Base-by-base conservation (phyloP, 352 stramenopile genomes). In the Globisporangium acanthophoron region DNA sequence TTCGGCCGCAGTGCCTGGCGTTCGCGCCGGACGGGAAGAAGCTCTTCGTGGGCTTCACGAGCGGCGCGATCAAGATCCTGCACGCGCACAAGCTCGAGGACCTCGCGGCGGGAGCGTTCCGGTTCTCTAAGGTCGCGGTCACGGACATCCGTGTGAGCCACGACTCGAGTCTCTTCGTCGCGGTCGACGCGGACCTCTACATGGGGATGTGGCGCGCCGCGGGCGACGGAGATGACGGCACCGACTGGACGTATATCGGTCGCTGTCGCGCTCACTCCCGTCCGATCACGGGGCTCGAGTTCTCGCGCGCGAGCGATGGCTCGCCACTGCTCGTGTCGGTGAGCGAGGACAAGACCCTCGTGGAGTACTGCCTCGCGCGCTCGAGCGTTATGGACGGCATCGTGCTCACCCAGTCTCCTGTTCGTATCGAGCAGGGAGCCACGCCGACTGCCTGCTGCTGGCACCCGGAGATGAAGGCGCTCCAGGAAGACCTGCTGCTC, bases 391-490 rank as follows among this genome's bases (percentile, higher is more conserved):
- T 92, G 44, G 87, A 91, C 62, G 93, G 92, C 41, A 78, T 98
- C 16, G 73, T 93, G 16, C 70, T 97, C 18, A 82, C 78, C 47
- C 70, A 84, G 47, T 58, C 74, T 18, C 85, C 82, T 1, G 76
- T 83, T 6, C 51, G 70, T 15, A 87, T 98, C 20, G 93, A 98
- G 62, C 86, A 97, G 56, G 81, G 71, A 47, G 88, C 72, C 39
- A 73, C 78, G 15, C 92, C 93, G 1, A 97, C 92, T 16, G 82
- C 81, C 18, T 96, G 93, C 51, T 83, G 93, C 59, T 98, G 91
- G 91, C 85, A 97, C 46, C 90, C 91, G 0, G 83, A 93, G 57
- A 74, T 90, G 46, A 70, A 69, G 24, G 71, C 66, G 21, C 61
- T 90, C 2, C 82, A 91, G 50, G 92, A 98, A 71, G 93, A 97